Percentiles rank a stretch among this genome's conserved stretches.
Conservation (phyloP, 441 rosid species). For the Pelargonium citronellum region DNA sequence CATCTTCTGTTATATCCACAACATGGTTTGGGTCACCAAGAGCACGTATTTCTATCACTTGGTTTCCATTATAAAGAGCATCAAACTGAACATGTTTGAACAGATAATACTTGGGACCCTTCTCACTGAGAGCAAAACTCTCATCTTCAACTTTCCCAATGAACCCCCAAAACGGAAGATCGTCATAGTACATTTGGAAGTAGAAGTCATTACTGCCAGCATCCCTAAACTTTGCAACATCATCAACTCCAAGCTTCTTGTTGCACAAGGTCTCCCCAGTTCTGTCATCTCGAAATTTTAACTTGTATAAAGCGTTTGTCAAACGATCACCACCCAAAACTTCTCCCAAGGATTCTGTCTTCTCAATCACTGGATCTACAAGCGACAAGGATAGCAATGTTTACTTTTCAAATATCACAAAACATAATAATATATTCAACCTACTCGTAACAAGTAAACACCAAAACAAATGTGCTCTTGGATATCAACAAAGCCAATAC, state of each 20-base stretch:
- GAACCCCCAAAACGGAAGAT: constrained; percentile 90
- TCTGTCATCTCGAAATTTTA: constrained; percentile 53
- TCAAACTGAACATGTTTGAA: constrained; percentile 63
- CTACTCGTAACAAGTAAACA: neutral
- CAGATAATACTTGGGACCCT: constrained; percentile 42
- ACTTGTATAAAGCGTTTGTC: constrained; percentile 40
- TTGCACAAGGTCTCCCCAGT: constrained; percentile 34
- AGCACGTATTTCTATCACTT: constrained; percentile 47
- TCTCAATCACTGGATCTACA: constrained; percentile 48
- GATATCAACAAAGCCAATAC: neutral
- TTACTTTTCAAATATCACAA: neutral
- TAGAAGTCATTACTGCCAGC: constrained; percentile 59
- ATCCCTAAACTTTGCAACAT: constrained; percentile 46
- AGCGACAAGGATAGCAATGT: constrained; percentile 14
- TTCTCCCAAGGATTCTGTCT: constrained; percentile 68
- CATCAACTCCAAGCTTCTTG: constrained; percentile 43
- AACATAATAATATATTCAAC: neutral
- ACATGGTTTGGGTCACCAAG: constrained; percentile 53
- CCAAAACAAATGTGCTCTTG: neutral
- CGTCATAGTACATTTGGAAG: constrained; percentile 80
- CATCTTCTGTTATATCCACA: constrained; percentile 62
- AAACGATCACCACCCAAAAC: constrained; percentile 73
- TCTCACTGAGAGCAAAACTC: constrained; percentile 28
- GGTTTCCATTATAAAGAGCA: constrained; percentile 51
- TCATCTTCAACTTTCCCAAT: constrained; percentile 63